Percentiles rank a stretch among this genome's conserved stretches.
Evolutionary conservation across 1,284 basidiomycete genomes (phyloP).

Genomic region (Microbotryum intermedium): DNA sequence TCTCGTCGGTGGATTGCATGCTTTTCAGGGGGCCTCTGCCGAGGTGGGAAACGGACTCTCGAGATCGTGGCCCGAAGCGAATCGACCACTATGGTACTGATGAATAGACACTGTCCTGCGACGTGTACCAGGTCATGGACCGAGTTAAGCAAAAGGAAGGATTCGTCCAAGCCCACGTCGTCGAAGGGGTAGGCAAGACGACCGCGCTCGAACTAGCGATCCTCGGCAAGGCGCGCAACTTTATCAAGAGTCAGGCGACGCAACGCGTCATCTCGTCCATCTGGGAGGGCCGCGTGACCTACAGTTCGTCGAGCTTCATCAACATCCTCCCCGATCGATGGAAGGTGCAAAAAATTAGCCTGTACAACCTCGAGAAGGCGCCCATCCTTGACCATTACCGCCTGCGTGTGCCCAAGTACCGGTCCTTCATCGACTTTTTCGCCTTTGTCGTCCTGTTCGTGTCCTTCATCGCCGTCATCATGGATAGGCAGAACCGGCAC

Average conservation of each 20-base stretch:
- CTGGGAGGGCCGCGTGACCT: constrained; percentile 35
- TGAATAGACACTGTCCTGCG: too few relatives aligned
- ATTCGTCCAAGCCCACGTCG: constrained; percentile 7
- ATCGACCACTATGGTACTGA: too few relatives aligned
- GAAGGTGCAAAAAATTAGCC: constrained; percentile 40
- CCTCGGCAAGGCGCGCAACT: constrained; percentile 18
- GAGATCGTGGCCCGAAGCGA: neutral
- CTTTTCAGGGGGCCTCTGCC: constrained; percentile 34
- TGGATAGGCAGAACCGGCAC: constrained; percentile 31
- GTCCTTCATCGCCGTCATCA: constrained; percentile 38
- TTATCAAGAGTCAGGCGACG: constrained; percentile 11
- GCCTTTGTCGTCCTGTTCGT: constrained; percentile 38
- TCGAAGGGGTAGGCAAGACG: constrained; percentile 22
- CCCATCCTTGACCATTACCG: constrained; percentile 43
- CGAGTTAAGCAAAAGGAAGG: constrained; percentile 25
- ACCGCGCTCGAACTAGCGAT: constrained; percentile 30
- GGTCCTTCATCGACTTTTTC: constrained; percentile 21
- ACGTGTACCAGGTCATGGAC: constrained; percentile 11
- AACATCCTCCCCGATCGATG: constrained; percentile 40
- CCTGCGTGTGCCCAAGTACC: constrained; percentile 38
- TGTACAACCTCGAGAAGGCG: constrained; percentile 40
- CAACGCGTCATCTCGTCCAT: constrained; percentile 33
- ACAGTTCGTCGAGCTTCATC: constrained; percentile 32
- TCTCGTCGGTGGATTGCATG: constrained; percentile 31
- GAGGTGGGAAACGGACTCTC: constrained; percentile 1